Base-by-base conservation (phyloP, 441 rosid species). In the Pelargonium fulgidum region DNA sequence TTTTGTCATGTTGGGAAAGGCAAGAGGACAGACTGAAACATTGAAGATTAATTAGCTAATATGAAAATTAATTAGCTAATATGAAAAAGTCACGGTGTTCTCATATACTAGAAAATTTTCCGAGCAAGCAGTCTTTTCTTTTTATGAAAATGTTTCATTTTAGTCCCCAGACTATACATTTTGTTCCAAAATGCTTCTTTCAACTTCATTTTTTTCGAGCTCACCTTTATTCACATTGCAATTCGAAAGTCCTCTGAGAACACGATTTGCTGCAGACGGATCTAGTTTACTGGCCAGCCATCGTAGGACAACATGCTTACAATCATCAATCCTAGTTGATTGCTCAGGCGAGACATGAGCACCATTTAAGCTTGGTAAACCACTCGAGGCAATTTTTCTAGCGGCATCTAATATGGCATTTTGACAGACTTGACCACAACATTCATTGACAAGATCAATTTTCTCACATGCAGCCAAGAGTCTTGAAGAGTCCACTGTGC, bases 401-500 rank as follows among this genome's bases (percentile, higher is more conserved):
- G 80, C 80, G 39, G 76, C 74, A 65, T 76, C 83, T 10, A 66
- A 59, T 62, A 80, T 69, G 1, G 83, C 74, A 22, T 69, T 80
- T 71, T 77, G 80, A 70, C 83, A 80, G 22, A 77, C 76, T 71
- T 76, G 76, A 12, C 58, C 74, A 71, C 83, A 80, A 68, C 83
- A 80, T 67, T 80, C 80, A 62, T 72, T 80, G 39, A 76, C 78
- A 2, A 71, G 74, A 71, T 80, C 76, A 8, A 80, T 65, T 59
- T 80, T 80, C 70, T 69, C 72, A 72, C 83, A 80, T n/a, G 83
- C 83, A 71, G 76, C 52, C 59, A 80, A 62, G 74, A 80, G 80
- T 64, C 67, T 69, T 17, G 76, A 68, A 36, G 83, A 52, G 48
- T 80, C 83, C 26, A 80, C 75, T 19, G 65, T 71, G 72, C 70